Evolutionary conservation across 2,329 filamentous ascomycete genomes (phyloP).

Genomic region (Phyllosticta capitalensis): DNA sequence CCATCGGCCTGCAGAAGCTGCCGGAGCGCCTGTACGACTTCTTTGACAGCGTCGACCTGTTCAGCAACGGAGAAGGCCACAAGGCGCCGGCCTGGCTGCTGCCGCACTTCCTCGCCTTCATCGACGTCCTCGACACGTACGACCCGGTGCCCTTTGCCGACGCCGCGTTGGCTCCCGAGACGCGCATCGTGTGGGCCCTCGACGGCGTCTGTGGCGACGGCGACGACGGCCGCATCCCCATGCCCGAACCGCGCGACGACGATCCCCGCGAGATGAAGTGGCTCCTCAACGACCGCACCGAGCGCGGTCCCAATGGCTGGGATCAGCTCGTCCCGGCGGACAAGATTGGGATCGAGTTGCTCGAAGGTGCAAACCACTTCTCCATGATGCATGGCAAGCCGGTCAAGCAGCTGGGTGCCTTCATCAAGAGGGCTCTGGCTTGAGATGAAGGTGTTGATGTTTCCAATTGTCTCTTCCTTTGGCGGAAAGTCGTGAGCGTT

Average conservation of each 20-base stretch:
- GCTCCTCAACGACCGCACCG: constrained; percentile 38
- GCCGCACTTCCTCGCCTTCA: constrained; percentile 43
- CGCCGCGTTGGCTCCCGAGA: constrained; percentile 27
- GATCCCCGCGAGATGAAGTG: constrained; percentile 42
- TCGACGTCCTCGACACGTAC: constrained; percentile 40
- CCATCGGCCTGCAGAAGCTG: constrained; percentile 48
- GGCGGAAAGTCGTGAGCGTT: background rate
- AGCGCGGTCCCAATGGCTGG: constrained; percentile 41
- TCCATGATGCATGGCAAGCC: constrained; percentile 26
- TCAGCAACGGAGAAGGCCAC: constrained; percentile 24
- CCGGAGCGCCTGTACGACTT: constrained; percentile 45
- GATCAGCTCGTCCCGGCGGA: constrained; percentile 31
- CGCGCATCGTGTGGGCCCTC: constrained; percentile 39
- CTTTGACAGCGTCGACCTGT: constrained; percentile 39
- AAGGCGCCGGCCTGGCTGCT: constrained; percentile 39
- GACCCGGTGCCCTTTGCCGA: constrained; percentile 18
- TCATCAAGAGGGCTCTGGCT: background rate
- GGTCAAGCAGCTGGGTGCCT: background rate
- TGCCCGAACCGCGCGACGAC: constrained; percentile 29
- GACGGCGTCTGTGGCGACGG: constrained; percentile 35
- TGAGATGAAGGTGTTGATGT: background rate
- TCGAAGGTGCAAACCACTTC: constrained; percentile 30
- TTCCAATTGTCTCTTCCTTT: background rate
- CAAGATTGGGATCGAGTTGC: constrained; percentile 24
- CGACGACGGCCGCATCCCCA: constrained; percentile 16